phyloP scores from a whole-genome alignment of 208 protist species.

The Acanthamoeba polyphaga region DNA sequence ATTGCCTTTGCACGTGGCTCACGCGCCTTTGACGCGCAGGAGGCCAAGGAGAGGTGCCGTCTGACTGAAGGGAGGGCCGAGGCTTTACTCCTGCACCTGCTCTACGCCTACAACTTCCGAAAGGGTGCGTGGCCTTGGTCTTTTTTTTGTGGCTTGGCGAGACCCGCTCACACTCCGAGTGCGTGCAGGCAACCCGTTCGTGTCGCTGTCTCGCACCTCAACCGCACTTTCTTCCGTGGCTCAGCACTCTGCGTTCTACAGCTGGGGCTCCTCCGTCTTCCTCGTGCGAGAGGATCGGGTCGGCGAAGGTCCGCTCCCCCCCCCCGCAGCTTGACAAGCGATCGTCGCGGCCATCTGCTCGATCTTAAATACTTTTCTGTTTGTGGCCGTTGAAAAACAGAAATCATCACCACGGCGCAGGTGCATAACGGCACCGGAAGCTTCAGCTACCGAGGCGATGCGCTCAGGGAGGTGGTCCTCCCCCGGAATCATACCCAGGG shows the following conservation, averaged over 20 bases:
- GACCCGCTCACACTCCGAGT: not conserved
- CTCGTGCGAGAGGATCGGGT: not conserved
- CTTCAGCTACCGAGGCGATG: not conserved
- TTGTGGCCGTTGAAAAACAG: not conserved
- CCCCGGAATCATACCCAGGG: not conserved
- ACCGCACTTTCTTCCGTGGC: not conserved
- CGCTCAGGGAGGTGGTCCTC: not conserved
- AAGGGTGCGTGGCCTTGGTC: not conserved
- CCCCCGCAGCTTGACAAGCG: too few species aligned
- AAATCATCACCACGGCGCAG: not conserved
- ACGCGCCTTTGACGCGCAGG: not conserved
- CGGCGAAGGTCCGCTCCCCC: not conserved
- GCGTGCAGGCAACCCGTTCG: not conserved
- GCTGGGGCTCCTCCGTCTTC: slow-evolving; percentile 21
- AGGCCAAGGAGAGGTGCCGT: not conserved
- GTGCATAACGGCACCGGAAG: slow-evolving; percentile 13
- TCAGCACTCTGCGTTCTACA: not conserved
- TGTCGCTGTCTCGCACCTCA: not conserved
- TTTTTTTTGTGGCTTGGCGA: not conserved
- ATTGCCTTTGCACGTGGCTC: not conserved
- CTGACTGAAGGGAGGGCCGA: slow-evolving; percentile 13
- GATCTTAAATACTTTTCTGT: too few species aligned
- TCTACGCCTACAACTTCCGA: slow-evolving; percentile 16
- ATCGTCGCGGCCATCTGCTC: too few species aligned
- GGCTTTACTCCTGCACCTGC: slow-evolving; percentile 7